Evolutionary conservation across 805 yeast species (phyloP).

Genomic region (Yamadazyma akitaensis): DNA sequence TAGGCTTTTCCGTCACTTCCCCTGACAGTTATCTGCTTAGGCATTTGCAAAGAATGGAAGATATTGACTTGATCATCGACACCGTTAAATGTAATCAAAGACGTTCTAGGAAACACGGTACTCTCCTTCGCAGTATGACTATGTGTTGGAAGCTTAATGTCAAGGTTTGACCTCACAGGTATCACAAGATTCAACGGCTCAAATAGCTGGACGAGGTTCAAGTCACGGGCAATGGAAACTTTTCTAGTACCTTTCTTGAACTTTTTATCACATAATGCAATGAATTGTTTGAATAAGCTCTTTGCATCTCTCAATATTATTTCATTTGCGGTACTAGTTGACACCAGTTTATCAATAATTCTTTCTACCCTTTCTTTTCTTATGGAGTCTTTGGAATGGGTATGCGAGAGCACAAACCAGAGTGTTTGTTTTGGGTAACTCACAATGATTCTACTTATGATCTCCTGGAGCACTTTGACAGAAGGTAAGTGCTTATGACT

Average conservation of each 20-base stretch:
- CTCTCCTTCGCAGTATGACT: conserved; percentile 39
- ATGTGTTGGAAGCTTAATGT: conserved; percentile 57
- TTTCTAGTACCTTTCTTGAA: conserved; percentile 33
- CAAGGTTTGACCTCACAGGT: conserved; percentile 70
- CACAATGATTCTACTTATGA: conserved; percentile 54
- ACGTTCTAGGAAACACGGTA: conserved; percentile 44
- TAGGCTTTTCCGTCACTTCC: conserved; percentile 80
- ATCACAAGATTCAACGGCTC: conserved; percentile 52
- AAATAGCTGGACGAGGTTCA: conserved; percentile 30
- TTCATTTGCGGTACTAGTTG: not conserved
- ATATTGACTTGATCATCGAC: conserved; percentile 69
- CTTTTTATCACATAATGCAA: conserved; percentile 39
- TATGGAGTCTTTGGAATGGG: conserved; percentile 48
- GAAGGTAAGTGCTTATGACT: conserved; percentile 59
- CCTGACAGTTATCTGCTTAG: conserved; percentile 66
- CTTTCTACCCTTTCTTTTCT: conserved; percentile 26
- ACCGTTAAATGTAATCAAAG: conserved; percentile 49
- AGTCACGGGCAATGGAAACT: conserved; percentile 39
- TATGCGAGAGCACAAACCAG: conserved; percentile 78
- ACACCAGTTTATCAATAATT: conserved; percentile 17
- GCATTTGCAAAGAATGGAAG: conserved; percentile 81
- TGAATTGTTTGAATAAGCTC: conserved; percentile 35
- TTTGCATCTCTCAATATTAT: conserved; percentile 16
- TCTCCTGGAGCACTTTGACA: conserved; percentile 50
- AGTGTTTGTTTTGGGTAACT: conserved; percentile 78